Conservation (phyloP, 1,284 basidiomycete species). For the Boletus hoseneyae region DNA sequence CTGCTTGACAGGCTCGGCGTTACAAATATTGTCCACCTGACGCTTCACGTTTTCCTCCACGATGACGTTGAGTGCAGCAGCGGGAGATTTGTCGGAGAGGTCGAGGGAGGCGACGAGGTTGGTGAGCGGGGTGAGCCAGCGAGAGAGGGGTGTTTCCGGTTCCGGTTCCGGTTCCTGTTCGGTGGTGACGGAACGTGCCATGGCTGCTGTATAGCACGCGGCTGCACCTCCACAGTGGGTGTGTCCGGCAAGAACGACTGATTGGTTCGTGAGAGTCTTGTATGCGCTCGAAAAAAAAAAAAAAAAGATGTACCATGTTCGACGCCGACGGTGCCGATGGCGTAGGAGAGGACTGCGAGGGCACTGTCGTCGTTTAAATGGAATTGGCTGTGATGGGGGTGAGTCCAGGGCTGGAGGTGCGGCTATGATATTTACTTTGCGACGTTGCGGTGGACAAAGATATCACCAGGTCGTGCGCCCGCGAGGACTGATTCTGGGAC, state of each 20-base stretch:
- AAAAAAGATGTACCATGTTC: constrained; percentile 63
- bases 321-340: constrained; percentile 74
- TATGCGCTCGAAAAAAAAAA: too few species aligned
- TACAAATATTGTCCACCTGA: constrained; percentile 73
- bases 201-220: constrained; percentile 51
- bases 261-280: neutral
- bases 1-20: constrained; percentile 57
- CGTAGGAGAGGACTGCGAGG: constrained; percentile 78
- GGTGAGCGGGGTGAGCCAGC: constrained; percentile 75
- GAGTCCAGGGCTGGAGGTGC: too few species aligned
- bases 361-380: constrained; percentile 76
- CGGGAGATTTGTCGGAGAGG: constrained; percentile 37
- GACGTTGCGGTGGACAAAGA: constrained; percentile 68
- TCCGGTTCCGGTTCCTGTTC: too few species aligned
- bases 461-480: constrained; percentile 57
- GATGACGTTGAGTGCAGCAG: constrained; percentile 52
- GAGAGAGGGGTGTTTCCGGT: constrained; percentile 33
- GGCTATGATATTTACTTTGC: too few species aligned
- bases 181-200: constrained; percentile 11
- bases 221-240: constrained; percentile 77
- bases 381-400: constrained; percentile 61
- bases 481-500: constrained; percentile 59
- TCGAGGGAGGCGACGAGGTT: constrained; percentile 51
- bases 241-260: constrained; percentile 82
- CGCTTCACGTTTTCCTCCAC: constrained; percentile 75